Evolutionary conservation across 192 early-diverging fungal genomes (phyloP).

Genomic region (Coemansia sp.): DNA sequence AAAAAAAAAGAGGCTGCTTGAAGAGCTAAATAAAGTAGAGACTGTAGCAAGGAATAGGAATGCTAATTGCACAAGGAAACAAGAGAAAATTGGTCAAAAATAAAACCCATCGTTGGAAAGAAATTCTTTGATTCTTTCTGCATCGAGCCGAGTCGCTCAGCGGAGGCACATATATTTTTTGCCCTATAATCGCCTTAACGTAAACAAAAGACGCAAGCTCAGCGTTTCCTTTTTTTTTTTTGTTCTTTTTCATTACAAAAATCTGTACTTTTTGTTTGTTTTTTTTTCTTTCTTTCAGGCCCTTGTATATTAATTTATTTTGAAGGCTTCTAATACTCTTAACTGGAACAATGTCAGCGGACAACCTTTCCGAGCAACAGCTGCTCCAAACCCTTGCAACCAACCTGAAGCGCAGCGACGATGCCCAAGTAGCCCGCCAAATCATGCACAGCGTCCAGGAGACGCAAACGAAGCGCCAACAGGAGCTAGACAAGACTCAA

Average conservation of each 20-base stretch:
- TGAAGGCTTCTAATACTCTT: background rate
- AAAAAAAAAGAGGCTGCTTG: background rate
- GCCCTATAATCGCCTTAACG: no score
- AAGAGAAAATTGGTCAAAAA: no score
- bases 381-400: constrained; percentile 15
- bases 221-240: background rate
- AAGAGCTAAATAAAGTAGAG: no score
- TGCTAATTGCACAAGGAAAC: no score
- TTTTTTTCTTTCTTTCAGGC: background rate
- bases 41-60: no score
- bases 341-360: constrained; percentile 10
- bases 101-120: no score
- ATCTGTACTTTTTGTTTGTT: background rate
- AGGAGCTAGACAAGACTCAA: constrained; percentile 25
- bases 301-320: constrained; percentile 4
- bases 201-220: no score
- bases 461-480: constrained; percentile 10
- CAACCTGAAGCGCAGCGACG: constrained; percentile 35
- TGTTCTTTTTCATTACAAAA: background rate
- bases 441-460: constrained; percentile 13
- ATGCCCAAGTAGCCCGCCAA: constrained; percentile 18
- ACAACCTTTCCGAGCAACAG: constrained; percentile 39
- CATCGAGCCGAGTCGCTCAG: background rate
- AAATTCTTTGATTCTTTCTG: no score
- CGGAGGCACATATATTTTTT: no score